phyloP scores from a whole-genome alignment of 2,329 filamentous ascomycete genomes.

The Microcyclosporella mali region DNA sequence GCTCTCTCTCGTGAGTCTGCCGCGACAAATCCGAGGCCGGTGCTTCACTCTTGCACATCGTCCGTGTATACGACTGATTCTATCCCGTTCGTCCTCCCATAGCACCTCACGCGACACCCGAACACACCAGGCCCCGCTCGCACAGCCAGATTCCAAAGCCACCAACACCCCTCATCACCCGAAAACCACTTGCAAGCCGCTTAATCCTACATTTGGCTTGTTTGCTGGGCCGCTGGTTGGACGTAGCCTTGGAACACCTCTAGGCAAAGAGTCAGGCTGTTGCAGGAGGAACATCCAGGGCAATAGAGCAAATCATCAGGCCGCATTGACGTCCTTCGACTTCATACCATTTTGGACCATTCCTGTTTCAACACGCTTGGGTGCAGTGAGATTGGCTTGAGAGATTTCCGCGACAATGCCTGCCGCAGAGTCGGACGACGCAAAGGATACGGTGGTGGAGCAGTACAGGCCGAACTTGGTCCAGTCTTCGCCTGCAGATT shows the following conservation, averaged over 20 bases:
- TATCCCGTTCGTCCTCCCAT: neutral
- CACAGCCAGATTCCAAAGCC: too few relatives aligned
- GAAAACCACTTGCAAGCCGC: neutral
- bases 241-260: too few relatives aligned
- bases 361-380: too few relatives aligned
- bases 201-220: neutral
- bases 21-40: neutral
- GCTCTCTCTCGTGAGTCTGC: too few relatives aligned
- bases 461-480: slow-evolving; percentile 24
- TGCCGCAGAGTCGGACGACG: slow-evolving; percentile 10
- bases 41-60: neutral
- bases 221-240: too few relatives aligned
- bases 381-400: neutral
- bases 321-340: too few relatives aligned
- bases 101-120: neutral
- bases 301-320: too few relatives aligned
- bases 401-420: slow-evolving; percentile 1
- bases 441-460: slow-evolving; percentile 25
- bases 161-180: neutral
- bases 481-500: slow-evolving; percentile 33
- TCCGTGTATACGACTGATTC: neutral
- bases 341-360: neutral
- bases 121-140: too few relatives aligned
- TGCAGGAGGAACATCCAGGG: too few relatives aligned
- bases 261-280: too few relatives aligned